Percentiles rank a stretch among this genome's conserved stretches.
Evolutionary conservation across 441 rosid genomes (phyloP).

Genomic region (Syzygium malaccense): DNA sequence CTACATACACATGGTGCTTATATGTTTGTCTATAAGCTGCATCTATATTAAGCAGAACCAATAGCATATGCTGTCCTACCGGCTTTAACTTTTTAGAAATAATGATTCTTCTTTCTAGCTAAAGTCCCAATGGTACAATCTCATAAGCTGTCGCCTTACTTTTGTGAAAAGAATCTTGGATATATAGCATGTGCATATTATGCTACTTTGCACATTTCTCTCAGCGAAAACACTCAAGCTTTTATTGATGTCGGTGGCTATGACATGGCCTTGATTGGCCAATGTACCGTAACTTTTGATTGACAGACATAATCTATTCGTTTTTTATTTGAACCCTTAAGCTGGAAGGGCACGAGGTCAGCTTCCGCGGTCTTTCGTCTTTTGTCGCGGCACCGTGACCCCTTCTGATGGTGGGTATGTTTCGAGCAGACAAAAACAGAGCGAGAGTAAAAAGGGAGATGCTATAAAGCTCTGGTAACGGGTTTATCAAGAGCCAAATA

Average conservation of each 20-base stretch:
- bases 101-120: neutral
- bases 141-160: neutral
- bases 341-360: neutral
- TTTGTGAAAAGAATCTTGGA: neutral
- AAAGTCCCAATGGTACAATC: neutral
- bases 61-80: neutral
- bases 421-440: neutral
- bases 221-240: neutral
- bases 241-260: neutral
- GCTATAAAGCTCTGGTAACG: neutral
- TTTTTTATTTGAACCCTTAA: neutral
- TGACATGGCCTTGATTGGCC: neutral
- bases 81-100: neutral
- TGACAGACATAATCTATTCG: neutral
- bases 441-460: neutral
- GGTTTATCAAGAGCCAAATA: neutral
- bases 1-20: neutral
- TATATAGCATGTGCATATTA: neutral
- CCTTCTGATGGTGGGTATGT: neutral
- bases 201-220: neutral
- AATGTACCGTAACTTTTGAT: neutral
- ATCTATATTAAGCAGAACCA: neutral
- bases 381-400: neutral
- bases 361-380: neutral
- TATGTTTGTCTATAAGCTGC: neutral